A percentile compares a stretch with the other conserved stretches of the same genome.
Conservation (phyloP, 1,284 basidiomycete genomes). For the Golubevia sp. region DNA sequence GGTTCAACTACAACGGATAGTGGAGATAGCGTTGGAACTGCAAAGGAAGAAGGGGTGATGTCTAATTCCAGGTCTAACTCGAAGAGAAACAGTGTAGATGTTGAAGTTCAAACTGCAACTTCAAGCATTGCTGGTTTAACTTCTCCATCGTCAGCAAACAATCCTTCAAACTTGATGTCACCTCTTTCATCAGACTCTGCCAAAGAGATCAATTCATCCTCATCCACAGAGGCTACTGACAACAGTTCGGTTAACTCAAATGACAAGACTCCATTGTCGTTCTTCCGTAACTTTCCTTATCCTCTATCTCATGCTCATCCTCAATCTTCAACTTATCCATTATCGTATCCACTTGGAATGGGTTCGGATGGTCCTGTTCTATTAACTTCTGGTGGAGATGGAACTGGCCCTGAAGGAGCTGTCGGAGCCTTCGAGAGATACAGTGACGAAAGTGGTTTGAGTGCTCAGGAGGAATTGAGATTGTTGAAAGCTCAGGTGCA, state of each 20-base stretch:
- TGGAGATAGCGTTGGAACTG: neutral
- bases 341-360: constrained; percentile 58
- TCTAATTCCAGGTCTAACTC: neutral
- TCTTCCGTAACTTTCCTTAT: constrained; percentile 31
- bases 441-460: constrained; percentile 55
- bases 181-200: too few relatives aligned
- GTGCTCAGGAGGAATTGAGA: constrained; percentile 76
- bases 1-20: neutral
- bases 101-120: neutral
- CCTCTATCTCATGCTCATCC: constrained; percentile 51
- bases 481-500: constrained; percentile 85
- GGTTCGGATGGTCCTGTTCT: constrained; percentile 50
- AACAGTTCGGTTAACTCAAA: neutral
- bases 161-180: too few relatives aligned
- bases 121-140: neutral
- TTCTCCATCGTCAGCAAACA: too few relatives aligned
- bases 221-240: neutral
- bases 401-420: constrained; percentile 28
- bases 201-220: neutral
- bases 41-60: neutral
- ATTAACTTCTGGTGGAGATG: constrained; percentile 20
- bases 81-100: neutral
- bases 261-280: neutral
- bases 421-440: constrained; percentile 55
- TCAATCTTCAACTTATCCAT: constrained; percentile 45